Evolutionary conservation across 2,329 filamentous ascomycete genomes (phyloP), one percentile per base, ranked within the genome.

Genomic region (Fusarium sp.): DNA sequence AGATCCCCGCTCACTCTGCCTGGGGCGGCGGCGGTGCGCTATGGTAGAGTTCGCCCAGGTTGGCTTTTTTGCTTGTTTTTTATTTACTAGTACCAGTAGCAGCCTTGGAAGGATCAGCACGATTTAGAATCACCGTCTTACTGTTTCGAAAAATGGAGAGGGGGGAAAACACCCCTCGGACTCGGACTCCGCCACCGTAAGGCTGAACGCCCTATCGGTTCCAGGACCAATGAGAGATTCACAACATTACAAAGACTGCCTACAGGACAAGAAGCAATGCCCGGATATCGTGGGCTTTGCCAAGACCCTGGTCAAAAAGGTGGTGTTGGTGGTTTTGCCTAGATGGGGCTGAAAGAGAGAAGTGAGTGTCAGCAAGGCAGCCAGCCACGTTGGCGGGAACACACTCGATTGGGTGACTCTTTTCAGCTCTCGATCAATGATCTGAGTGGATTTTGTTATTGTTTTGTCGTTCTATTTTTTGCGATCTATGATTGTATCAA

Each of bases 321-420:
- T 52, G 47, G 25, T 52, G 47, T 33, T 33, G 50, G 29, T 18
- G 45, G 13, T 47, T 54, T 38, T 25, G 40, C 31, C 57, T 18
- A 31, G 31, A 58, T 16, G 56, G 54, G 47, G 36, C 38, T 58
- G n/a, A 35, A 22, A 52, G 22, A 22, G 18, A 38, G 11, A 40
- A 40, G 18, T 16, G 10, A 40, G 36, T 22, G 57, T 70, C 69
- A 74, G 70, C 70, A 64, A 63, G 70, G 73, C 70, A 74, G 71
- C 71, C 38, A 45, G 13, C 61, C 61, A 57, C 47, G 18, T 52
- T 52, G 47, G 18, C 27, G 25, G 47, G 45, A 50, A 29, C 9
- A 11, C 5, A n/a, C 25, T 50, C 45, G 45, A 50, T 50, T 50
- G 45, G 45, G 13, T 11, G 29, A 31, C 11, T 31, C 18, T 31